Percentiles rank a stretch among this genome's conserved stretches.
These are phyloP conservation scores for Halophytophthora polymorphica DNA, from an alignment of 352 stramenopile genomes.

Conservation along the genomic window DNA sequence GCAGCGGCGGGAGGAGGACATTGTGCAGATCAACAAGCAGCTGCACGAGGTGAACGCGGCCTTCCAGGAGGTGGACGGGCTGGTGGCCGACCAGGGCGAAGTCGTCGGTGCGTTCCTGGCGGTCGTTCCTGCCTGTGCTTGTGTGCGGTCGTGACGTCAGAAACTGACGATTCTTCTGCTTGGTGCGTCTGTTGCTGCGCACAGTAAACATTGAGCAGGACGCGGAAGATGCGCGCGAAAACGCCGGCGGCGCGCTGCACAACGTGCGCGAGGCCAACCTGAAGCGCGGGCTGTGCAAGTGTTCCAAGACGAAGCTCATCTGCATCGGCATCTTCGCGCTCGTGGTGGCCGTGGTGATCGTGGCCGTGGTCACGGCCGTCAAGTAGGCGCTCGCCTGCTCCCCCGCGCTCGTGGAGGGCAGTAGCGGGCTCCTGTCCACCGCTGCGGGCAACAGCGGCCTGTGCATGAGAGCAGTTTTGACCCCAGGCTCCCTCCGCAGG, in stretches of 20 bases:
- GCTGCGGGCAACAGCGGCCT: not conserved
- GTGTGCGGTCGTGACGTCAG: not conserved
- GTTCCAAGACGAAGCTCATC: constrained; percentile 61
- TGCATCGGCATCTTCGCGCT: constrained; percentile 48
- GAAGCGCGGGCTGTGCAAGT: constrained; percentile 50
- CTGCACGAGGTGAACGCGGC: constrained; percentile 63
- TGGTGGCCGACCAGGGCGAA: constrained; percentile 65
- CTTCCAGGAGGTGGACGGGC: constrained; percentile 59
- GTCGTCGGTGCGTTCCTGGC: constrained; percentile 40
- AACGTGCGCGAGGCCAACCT: constrained; percentile 56
- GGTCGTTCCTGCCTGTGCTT: not conserved
- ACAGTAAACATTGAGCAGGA: constrained; percentile 62
- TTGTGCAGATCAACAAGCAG: constrained; percentile 74
- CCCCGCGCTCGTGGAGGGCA: not conserved
- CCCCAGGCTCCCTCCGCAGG: too few species aligned
- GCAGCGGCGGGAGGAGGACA: constrained; percentile 57
- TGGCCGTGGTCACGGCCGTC: constrained; percentile 40
- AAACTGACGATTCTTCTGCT: constrained; percentile 7
- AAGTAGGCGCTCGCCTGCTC: constrained; percentile 20
- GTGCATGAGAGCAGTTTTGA: too few species aligned
- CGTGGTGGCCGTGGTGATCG: constrained; percentile 42
- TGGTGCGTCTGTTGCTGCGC: constrained; percentile 1
- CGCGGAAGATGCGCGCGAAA: constrained; percentile 42
- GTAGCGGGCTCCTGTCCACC: not conserved
- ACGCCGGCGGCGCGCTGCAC: constrained; percentile 42